Evolutionary conservation across 495 filamentous ascomycete species (phyloP).

Genomic region (Neurospora sp.): DNA sequence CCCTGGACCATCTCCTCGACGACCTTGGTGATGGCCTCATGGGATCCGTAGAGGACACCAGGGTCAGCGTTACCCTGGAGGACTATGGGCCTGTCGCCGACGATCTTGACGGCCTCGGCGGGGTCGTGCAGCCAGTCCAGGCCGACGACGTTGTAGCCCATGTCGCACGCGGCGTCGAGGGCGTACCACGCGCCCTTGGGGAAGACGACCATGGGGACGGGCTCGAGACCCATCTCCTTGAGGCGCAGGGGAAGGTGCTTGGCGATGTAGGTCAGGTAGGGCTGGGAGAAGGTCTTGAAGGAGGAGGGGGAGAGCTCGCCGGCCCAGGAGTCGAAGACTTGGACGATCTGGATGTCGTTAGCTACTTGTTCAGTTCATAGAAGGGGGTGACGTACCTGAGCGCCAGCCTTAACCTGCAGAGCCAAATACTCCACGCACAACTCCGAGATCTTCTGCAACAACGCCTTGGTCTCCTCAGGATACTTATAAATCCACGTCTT

Average conservation of each 20-base stretch:
- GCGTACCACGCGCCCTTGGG: conserved; percentile 99
- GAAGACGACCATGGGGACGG: conserved; percentile 97
- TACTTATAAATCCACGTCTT: conserved; percentile 97
- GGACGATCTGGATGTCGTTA: conserved; percentile 53
- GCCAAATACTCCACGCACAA: conserved; percentile 91
- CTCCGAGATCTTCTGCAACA: conserved; percentile 84
- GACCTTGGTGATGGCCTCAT: conserved; percentile 62
- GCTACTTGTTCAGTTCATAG: no score
- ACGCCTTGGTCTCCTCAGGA: conserved; percentile 60
- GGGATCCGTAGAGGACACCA: conserved; percentile 79
- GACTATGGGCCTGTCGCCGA: conserved; percentile 57
- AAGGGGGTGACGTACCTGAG: no score
- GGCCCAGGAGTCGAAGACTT: conserved; percentile 99
- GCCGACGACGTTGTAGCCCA: conserved; percentile 86
- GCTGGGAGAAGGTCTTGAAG: conserved; percentile 69
- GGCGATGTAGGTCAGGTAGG: conserved; percentile 78
- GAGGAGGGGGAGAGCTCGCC: conserved; percentile 77
- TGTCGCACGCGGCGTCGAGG: conserved; percentile 72
- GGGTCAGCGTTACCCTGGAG: conserved; percentile 95
- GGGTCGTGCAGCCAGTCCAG: conserved; percentile 94
- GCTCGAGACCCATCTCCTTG: conserved; percentile 58
- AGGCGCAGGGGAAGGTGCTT: conserved; percentile 61
- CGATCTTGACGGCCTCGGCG: conserved; percentile 66
- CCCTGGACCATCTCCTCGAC: conserved; percentile 79
- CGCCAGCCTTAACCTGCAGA: conserved; percentile 81